A percentile compares a stretch with the other conserved stretches of the same genome.
Conservation (phyloP, 495 filamentous ascomycete genomes). For the Cryomyces minteri region DNA sequence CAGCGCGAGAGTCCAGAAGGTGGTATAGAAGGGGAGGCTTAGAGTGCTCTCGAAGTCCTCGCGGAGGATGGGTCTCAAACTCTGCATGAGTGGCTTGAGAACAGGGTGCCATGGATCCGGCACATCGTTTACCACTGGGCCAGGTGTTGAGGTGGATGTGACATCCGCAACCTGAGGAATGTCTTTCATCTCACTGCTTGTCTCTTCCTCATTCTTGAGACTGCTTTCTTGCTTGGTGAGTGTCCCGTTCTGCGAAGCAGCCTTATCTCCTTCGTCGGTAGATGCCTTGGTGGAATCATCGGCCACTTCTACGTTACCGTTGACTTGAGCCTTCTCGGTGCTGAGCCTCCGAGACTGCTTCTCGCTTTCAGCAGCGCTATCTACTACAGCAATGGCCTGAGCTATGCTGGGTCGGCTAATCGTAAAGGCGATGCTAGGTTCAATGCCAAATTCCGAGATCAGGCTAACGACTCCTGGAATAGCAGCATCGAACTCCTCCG, state of each 20-base stretch:
- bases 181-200: background rate
- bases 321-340: slow-evolving; percentile 2
- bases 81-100: slow-evolving; percentile 54
- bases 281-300: slow-evolving; percentile 3
- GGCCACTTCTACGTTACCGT: slow-evolving; percentile 17
- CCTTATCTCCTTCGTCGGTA: slow-evolving; percentile 13
- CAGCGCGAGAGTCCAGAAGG: slow-evolving; percentile 82
- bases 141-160: background rate
- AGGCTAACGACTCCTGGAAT: slow-evolving; percentile 61
- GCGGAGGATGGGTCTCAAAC: slow-evolving; percentile 43
- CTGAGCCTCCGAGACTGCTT: slow-evolving; percentile 5
- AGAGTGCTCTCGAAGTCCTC: slow-evolving; percentile 43
- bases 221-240: slow-evolving; percentile 2
- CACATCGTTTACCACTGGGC: slow-evolving; percentile 16
- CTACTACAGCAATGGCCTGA: slow-evolving; percentile 28
- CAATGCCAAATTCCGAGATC: slow-evolving; percentile 62
- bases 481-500: slow-evolving; percentile 59
- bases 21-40: slow-evolving; percentile 62
- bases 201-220: background rate
- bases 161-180: background rate
- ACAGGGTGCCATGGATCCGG: slow-evolving; percentile 48
- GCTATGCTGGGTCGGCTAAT: slow-evolving; percentile 57
- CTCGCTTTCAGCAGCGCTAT: slow-evolving; percentile 10
- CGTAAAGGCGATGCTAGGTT: slow-evolving; percentile 71
- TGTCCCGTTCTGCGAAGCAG: background rate